Evolutionary conservation across 768 basidiomycete species (phyloP), one percentile per base, ranked within the genome.

Genomic region (Asterophora lycoperdoides): DNA sequence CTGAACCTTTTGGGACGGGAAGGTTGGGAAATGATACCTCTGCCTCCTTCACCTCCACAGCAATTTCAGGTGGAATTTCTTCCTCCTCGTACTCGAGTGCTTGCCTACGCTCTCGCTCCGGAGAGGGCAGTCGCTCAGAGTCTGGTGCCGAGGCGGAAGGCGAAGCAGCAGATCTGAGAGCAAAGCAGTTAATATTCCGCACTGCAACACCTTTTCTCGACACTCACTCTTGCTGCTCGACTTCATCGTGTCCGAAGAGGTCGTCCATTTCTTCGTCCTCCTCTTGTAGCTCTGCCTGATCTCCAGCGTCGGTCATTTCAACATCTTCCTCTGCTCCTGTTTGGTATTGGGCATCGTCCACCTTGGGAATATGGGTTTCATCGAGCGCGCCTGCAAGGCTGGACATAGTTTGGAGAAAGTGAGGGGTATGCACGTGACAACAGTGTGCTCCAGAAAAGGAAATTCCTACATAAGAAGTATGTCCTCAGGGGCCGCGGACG

Each of bases 1-100:
- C 86, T 50, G 88, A 86, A 54, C 83, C 84, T 57, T 77, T 79
- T 44, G 92, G 86, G 18, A 86, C 77, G 9, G 89, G 89, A 18
- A 93, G 76, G 60, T 95, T 94, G n/a, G 91, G 93, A 56, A 96
- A 83, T 26, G 79, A 73, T 38, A 92, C 80, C 43, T 84, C 71
- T 13, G 86, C 88, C 57, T 89, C 86, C 49, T 78, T 72, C 41
- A 81, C 75, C 50, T 77, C 78, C 1, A 79, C 65, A 2, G 75
- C 71, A 7, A 80, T 69, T 49, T 79, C 77, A 26, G 70, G 73
- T 4, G 82, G 78, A 52, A 78, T 76, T 9, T 89, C 86, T 23
- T 89, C 86, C 63, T 92, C 90, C 57, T 77, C 79, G 62, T 93
- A 93, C 65, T 93, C 90, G 55, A 93, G 63, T 1, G 81, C 82